Evolutionary conservation across 371 early-diverging fungal genomes (phyloP).

Genomic region (Cladochytrium tenue): DNA sequence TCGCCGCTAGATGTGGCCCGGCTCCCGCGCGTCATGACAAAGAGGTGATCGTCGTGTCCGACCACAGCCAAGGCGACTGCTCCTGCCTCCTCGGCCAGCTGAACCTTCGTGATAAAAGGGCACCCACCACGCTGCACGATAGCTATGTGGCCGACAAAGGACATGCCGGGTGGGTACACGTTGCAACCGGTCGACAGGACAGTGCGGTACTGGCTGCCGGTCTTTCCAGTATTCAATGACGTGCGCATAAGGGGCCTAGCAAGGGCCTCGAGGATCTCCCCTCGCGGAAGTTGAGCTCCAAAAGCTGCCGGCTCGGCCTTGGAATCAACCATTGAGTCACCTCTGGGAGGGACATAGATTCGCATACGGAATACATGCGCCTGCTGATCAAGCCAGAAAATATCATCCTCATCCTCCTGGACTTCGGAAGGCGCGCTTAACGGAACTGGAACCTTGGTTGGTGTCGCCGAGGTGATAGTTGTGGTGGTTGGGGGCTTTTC

Average conservation of each 20-base stretch:
- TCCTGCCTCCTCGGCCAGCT: constrained; percentile 39
- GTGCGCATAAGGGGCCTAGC: constrained; percentile 6
- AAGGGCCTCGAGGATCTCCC: background rate
- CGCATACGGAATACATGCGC: background rate
- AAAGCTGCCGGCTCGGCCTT: constrained; percentile 12
- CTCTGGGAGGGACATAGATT: constrained; percentile 1
- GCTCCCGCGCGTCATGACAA: constrained; percentile 21
- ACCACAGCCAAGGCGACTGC: constrained; percentile 38
- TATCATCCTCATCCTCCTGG: background rate
- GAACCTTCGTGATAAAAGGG: constrained; percentile 41
- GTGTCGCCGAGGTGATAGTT: background rate
- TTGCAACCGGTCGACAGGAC: constrained; percentile 21
- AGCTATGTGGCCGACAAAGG: constrained; percentile 19
- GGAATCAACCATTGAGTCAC: constrained; percentile 5
- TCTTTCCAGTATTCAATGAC: background rate
- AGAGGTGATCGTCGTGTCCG: constrained; percentile 6
- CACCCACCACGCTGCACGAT: constrained; percentile 41
- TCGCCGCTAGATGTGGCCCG: too few relatives aligned
- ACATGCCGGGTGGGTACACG: constrained; percentile 11
- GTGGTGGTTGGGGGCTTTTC: constrained; percentile 3
- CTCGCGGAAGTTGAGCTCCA: constrained; percentile 11
- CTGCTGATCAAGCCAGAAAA: background rate
- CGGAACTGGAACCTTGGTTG: background rate
- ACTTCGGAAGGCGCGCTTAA: background rate
- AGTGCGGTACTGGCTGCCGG: background rate